Base-by-base conservation (phyloP, 1,284 basidiomycete species). In the Schizophyllum amplum region DNA sequence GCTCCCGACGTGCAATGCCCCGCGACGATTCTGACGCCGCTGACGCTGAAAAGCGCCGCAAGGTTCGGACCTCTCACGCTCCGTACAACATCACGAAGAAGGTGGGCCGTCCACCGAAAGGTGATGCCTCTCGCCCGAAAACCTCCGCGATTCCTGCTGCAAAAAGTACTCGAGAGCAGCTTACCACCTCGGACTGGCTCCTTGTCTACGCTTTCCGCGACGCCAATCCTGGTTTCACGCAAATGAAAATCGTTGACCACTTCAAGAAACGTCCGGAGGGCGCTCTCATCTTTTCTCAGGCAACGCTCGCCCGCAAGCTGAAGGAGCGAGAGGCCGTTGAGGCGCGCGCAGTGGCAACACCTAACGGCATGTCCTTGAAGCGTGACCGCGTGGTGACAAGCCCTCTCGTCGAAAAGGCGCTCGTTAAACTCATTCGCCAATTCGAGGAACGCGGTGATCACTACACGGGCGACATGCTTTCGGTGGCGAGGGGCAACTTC, bases 401-500 rank as follows among this genome's bases (percentile, higher is more conserved):
- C 4, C 68, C 69, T 0, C 65, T 71, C 54, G 68, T 73, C 20
- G 67, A 72, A 24, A 9, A 56, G n/a, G 66, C 69, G 0, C 60
- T 74, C 9, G 47, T 60, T 7, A 54, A 68, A 1, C 74, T 71
- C 71, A 56, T 66, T 17, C 53, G 62, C 46, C 55, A 64, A 49
- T 68, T 71, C 66, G 65, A 70, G 57, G 59, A 63, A 20, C 47
- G 62, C 2, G 62, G 66, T 5, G 47, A 49, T 42, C 53, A 55
- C 15, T 57, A 70, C 4, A 67, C 59, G 51, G 69, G 68, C 4
- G 54, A 63, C 11, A 71, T 75, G 68, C 61, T 74, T 11, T 24
- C 59, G 4, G 64, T 61, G 47, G 69, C 72, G 58, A 54, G 64
- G 20, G 47, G 48, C 22, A 23, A 60, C 7, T 72, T 72, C 62